These are phyloP conservation scores for Exophiala sp. DNA, from an alignment of 2,329 filamentous ascomycete genomes.

Conservation along the genomic window DNA sequence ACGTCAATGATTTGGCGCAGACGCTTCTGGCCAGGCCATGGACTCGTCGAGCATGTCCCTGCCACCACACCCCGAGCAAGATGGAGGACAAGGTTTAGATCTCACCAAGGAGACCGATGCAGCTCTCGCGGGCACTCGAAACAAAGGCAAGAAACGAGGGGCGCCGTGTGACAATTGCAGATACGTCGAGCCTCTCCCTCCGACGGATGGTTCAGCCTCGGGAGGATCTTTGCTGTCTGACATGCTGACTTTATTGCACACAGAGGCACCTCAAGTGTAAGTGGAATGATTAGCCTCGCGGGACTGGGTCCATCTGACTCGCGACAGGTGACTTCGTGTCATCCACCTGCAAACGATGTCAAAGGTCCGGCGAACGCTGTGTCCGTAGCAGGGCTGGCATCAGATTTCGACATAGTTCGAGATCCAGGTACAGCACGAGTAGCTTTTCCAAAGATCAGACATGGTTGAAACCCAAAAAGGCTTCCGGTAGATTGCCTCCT, in stretches of 20 bases:
- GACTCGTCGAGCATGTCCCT: background rate
- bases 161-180: constrained; percentile 16
- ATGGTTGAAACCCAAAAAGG: constrained; percentile 32
- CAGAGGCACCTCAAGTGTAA: constrained; percentile 20
- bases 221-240: background rate
- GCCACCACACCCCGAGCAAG: background rate
- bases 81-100: background rate
- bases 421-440: constrained; percentile 31
- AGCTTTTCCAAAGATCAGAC: constrained; percentile 33
- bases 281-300: no score
- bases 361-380: constrained; percentile 15
- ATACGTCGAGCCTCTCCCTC: constrained; percentile 2
- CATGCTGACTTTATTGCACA: constrained; percentile 6
- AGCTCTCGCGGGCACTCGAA: background rate
- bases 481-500: constrained; percentile 1
- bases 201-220: background rate
- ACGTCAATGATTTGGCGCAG: background rate
- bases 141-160: constrained; percentile 9
- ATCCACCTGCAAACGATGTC: constrained; percentile 12
- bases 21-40: background rate
- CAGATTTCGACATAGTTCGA: constrained; percentile 34
- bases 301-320: no score
- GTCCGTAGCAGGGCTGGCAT: constrained; percentile 11
- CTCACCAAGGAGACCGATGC: background rate
- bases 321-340: constrained; percentile 10